These are phyloP conservation scores for Beauveria scarabaeidicola DNA, from an alignment of 2,329 filamentous ascomycete genomes.

Conservation along the genomic window DNA sequence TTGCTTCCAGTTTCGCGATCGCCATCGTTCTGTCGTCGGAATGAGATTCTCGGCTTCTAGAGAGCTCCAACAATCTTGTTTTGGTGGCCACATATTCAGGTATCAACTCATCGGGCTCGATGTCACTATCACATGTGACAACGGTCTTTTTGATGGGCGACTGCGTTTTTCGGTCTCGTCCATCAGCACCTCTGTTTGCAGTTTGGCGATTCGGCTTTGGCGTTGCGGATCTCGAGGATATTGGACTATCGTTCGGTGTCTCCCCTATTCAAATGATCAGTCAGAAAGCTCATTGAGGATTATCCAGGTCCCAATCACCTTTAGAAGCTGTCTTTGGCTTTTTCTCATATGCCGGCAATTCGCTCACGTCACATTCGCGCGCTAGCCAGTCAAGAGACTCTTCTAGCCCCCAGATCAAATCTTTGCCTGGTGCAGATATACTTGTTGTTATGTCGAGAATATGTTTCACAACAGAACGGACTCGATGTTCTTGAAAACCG, in stretches of 20 bases:
- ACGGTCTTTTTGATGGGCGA: slow-evolving; percentile 32
- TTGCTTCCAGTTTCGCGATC: slow-evolving; percentile 59
- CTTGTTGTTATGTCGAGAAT: slow-evolving; percentile 60
- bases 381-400: slow-evolving; percentile 87
- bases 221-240: slow-evolving; percentile 41
- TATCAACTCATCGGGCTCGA: slow-evolving; percentile 67
- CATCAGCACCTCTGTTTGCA: slow-evolving; percentile 20
- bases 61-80: slow-evolving; percentile 52
- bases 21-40: slow-evolving; percentile 34
- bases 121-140: slow-evolving; percentile 56
- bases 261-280: slow-evolving; percentile 18
- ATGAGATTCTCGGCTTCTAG: slow-evolving; percentile 15
- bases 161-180: slow-evolving; percentile 16
- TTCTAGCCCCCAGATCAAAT: slow-evolving; percentile 74
- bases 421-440: slow-evolving; percentile 47
- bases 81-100: slow-evolving; percentile 72
- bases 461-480: slow-evolving; percentile 56
- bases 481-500: slow-evolving; percentile 56
- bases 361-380: slow-evolving; percentile 59
- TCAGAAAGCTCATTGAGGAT: background rate
- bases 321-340: slow-evolving; percentile 29
- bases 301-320: slow-evolving; percentile 19
- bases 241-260: slow-evolving; percentile 40
- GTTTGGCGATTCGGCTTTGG: slow-evolving; percentile 29
- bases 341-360: slow-evolving; percentile 62